Evolutionary conservation across 768 basidiomycete species (phyloP).

Genomic region (Kondoa malvinella): DNA sequence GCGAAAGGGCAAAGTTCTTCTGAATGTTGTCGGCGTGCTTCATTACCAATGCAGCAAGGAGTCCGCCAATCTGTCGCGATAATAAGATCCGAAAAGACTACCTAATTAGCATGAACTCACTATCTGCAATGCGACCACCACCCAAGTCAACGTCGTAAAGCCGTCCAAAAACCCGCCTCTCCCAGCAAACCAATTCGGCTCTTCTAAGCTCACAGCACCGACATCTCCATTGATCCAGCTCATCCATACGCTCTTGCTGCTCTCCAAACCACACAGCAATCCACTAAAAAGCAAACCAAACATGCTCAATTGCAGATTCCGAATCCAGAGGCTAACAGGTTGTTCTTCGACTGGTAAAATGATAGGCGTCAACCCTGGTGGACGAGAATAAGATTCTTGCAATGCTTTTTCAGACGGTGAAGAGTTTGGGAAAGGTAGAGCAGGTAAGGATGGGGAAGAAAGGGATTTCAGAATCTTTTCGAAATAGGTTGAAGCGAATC

Average conservation of each 20-base stretch:
- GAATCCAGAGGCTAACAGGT: conserved; percentile 76
- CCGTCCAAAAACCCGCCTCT: conserved; percentile 44
- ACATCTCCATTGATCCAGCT: neutral
- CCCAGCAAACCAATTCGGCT: too few species aligned
- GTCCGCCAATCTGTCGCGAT: conserved; percentile 41
- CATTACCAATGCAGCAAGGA: conserved; percentile 36
- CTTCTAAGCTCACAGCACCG: too few species aligned
- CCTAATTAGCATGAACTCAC: conserved; percentile 27
- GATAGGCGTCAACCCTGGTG: conserved; percentile 6
- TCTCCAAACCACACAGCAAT: conserved; percentile 37
- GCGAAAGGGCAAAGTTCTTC: conserved; percentile 58
- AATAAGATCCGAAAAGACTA: neutral
- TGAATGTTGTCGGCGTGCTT: conserved; percentile 36
- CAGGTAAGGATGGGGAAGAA: neutral
- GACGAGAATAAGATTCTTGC: neutral
- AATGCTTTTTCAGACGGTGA: neutral
- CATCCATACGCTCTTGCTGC: conserved; percentile 10
- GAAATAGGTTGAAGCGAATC: conserved; percentile 88
- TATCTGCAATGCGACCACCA: conserved; percentile 69
- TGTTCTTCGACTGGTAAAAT: conserved; percentile 24
- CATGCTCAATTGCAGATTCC: conserved; percentile 83
- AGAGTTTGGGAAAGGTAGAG: neutral
- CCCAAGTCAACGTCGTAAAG: conserved; percentile 78
- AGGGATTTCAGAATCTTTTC: conserved; percentile 69
- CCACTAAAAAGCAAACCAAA: conserved; percentile 79